Evolutionary conservation across 352 stramenopile genomes (phyloP).

Genomic region (Pythium utonaiense): DNA sequence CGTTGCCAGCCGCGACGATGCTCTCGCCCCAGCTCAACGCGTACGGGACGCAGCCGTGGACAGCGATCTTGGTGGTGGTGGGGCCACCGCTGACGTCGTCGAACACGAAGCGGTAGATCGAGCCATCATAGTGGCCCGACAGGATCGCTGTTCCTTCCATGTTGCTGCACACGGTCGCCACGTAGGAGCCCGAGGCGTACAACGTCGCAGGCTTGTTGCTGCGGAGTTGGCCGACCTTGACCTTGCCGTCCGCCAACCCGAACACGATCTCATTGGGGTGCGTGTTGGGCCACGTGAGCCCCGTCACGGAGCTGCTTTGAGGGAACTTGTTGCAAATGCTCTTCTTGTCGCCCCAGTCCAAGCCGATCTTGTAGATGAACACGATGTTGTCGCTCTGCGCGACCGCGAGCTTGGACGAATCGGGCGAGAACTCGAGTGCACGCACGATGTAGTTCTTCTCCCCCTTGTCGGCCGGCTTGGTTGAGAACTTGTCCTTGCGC

Average conservation of each 20-base stretch:
- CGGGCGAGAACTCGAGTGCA: slow-evolving; percentile 89
- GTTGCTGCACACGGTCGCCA: slow-evolving; percentile 82
- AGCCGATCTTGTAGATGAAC: slow-evolving; percentile 95
- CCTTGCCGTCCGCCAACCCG: slow-evolving; percentile 90
- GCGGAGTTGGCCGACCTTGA: slow-evolving; percentile 91
- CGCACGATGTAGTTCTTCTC: slow-evolving; percentile 94
- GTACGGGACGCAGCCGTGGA: slow-evolving; percentile 88
- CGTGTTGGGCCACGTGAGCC: slow-evolving; percentile 87
- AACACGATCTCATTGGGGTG: slow-evolving; percentile 94
- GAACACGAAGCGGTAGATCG: slow-evolving; percentile 92
- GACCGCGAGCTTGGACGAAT: slow-evolving; percentile 93
- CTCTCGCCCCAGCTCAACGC: slow-evolving; percentile 89
- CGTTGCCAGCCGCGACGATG: slow-evolving; percentile 90
- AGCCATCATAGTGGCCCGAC: slow-evolving; percentile 89
- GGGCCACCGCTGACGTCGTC: slow-evolving; percentile 79
- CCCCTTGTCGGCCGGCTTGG: slow-evolving; percentile 92
- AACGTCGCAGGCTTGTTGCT: slow-evolving; percentile 92
- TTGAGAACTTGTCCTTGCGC: slow-evolving; percentile 94
- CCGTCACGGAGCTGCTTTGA: slow-evolving; percentile 80
- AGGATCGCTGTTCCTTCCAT: slow-evolving; percentile 85
- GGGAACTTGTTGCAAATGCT: slow-evolving; percentile 96
- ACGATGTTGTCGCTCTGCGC: slow-evolving; percentile 96
- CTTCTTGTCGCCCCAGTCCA: slow-evolving; percentile 95
- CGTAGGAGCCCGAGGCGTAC: slow-evolving; percentile 85
- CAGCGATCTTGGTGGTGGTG: slow-evolving; percentile 83